phyloP scores from a whole-genome alignment of 768 basidiomycete genomes.

The Suillus alpinus region DNA sequence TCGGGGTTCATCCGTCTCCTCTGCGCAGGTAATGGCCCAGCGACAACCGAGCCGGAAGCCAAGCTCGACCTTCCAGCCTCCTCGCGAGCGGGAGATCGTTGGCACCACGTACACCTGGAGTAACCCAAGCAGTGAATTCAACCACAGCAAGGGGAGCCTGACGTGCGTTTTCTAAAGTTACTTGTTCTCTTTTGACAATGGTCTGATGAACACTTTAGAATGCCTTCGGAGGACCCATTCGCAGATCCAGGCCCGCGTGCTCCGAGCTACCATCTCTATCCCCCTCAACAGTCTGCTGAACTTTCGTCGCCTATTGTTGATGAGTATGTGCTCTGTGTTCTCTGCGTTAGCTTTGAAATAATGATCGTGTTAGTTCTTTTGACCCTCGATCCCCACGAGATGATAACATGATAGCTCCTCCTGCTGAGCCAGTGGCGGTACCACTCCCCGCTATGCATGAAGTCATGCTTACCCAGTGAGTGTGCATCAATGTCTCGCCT shows the following conservation, averaged over 20 bases:
- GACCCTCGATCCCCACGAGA: slow-evolving; percentile 34
- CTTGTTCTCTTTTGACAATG: not conserved
- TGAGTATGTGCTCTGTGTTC: slow-evolving; percentile 21
- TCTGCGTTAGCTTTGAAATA: not conserved
- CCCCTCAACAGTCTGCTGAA: not conserved
- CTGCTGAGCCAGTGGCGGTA: slow-evolving; percentile 23
- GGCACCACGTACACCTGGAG: slow-evolving; percentile 33
- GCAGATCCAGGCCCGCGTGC: slow-evolving; percentile 18
- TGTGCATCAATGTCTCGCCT: not conserved
- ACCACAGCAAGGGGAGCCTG: slow-evolving; percentile 12
- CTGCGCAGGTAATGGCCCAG: slow-evolving; percentile 19
- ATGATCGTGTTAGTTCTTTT: slow-evolving; percentile 7
- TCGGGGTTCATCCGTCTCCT: slow-evolving; percentile 22
- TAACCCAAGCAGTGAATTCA: slow-evolving; percentile 21
- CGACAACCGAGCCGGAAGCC: slow-evolving; percentile 22
- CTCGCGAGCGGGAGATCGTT: slow-evolving; percentile 28
- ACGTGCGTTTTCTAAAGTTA: slow-evolving; percentile 14
- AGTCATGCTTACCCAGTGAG: slow-evolving; percentile 26
- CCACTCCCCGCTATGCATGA: slow-evolving; percentile 34
- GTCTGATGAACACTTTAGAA: not conserved
- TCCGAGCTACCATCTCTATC: slow-evolving; percentile 2
- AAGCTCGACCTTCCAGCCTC: slow-evolving; percentile 20
- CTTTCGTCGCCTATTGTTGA: slow-evolving; percentile 11
- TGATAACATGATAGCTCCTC: slow-evolving; percentile 21
- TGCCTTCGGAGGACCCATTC: slow-evolving; percentile 26